Percentiles rank a stretch among this genome's conserved stretches.
phyloP scores from a whole-genome alignment of 495 filamentous ascomycete species.

The Penicillium psychrofluorescens region DNA sequence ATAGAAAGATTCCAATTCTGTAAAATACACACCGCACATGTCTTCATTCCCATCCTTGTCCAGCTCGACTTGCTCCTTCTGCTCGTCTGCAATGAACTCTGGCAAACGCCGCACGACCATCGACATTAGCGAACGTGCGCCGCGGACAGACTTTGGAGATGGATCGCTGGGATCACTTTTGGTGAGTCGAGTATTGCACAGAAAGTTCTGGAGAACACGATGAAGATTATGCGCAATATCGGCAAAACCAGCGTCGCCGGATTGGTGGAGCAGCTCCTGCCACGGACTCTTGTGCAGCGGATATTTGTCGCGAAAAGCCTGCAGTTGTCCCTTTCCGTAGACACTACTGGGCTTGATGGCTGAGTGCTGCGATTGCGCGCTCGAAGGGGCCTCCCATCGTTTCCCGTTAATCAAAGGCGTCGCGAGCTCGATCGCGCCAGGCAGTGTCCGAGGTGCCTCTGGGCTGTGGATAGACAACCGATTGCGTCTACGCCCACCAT shows the following conservation, averaged over 20 bases:
- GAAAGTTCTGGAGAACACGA: constrained; percentile 30
- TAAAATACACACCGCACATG: constrained; percentile 52
- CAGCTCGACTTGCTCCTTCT: constrained; percentile 45
- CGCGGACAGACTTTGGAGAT: constrained; percentile 4
- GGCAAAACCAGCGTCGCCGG: constrained; percentile 26
- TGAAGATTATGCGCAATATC: constrained; percentile 34
- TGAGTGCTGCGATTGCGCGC: constrained; percentile 7
- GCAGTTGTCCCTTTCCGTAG: background rate
- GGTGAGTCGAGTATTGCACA: constrained; percentile 23
- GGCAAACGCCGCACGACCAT: constrained; percentile 59
- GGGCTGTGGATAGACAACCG: constrained; percentile 31
- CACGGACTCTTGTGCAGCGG: constrained; percentile 30
- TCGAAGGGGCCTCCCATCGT: constrained; percentile 14
- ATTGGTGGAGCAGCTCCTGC: constrained; percentile 31
- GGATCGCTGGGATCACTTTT: background rate
- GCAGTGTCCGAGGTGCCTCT: constrained; percentile 28
- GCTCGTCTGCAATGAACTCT: constrained; percentile 54
- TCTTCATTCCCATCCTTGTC: constrained; percentile 38
- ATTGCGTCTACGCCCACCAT: constrained; percentile 16
- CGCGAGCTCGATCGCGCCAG: constrained; percentile 40
- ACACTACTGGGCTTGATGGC: background rate
- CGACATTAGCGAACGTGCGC: constrained; percentile 54
- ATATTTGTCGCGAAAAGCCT: constrained; percentile 13
- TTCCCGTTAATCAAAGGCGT: constrained; percentile 39
- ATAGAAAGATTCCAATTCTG: constrained; percentile 57